These are phyloP conservation scores for Starmerella cellae DNA, from an alignment of 805 yeast species.

Conservation along the genomic window DNA sequence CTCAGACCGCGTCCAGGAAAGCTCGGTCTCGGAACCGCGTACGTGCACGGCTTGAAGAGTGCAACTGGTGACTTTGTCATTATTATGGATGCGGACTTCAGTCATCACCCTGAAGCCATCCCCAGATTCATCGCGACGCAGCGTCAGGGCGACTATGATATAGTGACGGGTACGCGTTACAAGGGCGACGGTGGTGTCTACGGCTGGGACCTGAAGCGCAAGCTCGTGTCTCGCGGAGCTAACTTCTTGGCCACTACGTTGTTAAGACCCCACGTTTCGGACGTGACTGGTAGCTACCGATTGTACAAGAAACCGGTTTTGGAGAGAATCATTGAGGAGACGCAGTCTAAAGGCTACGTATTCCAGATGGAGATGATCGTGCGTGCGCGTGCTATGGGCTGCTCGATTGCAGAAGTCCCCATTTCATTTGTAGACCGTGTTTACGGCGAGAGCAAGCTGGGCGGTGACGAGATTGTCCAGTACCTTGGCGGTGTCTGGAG, in stretches of 20 bases:
- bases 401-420: conserved; percentile 64
- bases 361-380: conserved; percentile 87
- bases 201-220: conserved; percentile 74
- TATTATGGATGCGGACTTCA: conserved; percentile 76
- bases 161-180: conserved; percentile 48
- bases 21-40: conserved; percentile 69
- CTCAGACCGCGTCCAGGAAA: conserved; percentile 64
- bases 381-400: conserved; percentile 62
- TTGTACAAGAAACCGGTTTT: conserved; percentile 59
- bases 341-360: conserved; percentile 66
- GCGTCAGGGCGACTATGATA: conserved; percentile 29
- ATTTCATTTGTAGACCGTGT: conserved; percentile 66
- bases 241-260: conserved; percentile 61
- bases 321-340: conserved; percentile 50
- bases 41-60: conserved; percentile 59
- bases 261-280: conserved; percentile 58
- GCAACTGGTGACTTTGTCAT: conserved; percentile 63
- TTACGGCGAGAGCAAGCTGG: conserved; percentile 66
- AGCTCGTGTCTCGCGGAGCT: conserved; percentile 66
- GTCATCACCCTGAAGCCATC: conserved; percentile 62
- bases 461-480: conserved; percentile 69
- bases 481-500: conserved; percentile 66
- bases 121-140: conserved; percentile 62
- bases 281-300: conserved; percentile 65
- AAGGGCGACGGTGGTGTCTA: conserved; percentile 73